Conservation (phyloP, 2,329 filamentous ascomycete species). For the Dactylellina leptospora region DNA sequence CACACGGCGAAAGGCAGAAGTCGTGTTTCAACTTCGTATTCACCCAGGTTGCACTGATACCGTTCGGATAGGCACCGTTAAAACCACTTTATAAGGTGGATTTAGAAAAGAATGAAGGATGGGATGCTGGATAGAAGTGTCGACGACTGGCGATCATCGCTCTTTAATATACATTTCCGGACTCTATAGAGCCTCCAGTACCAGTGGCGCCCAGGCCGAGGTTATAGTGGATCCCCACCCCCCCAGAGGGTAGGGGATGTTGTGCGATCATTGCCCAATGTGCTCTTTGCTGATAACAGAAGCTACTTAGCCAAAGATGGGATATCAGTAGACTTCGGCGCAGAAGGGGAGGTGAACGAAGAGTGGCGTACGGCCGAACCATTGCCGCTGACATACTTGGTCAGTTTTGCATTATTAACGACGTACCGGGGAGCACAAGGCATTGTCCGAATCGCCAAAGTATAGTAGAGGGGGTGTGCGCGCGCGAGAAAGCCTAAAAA, state of each 20-base stretch:
- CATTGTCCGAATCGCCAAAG: constrained; percentile 18
- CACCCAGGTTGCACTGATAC: constrained; percentile 43
- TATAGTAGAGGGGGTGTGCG: no score
- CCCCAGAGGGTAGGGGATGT: constrained; percentile 21
- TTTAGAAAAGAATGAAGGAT: constrained; percentile 21
- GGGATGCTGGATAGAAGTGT: constrained; percentile 35
- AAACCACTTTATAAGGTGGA: constrained; percentile 18
- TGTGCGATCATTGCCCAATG: constrained; percentile 45
- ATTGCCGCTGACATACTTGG: constrained; percentile 6
- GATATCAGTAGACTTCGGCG: constrained; percentile 11
- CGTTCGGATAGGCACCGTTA: constrained; percentile 25
- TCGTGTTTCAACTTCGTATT: constrained; percentile 25
- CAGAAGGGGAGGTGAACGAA: constrained; percentile 30
- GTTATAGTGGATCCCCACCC: constrained; percentile 23
- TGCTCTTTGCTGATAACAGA: constrained; percentile 49
- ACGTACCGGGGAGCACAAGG: constrained; percentile 27
- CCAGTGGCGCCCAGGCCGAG: constrained; percentile 17
- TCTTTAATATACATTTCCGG: constrained; percentile 43
- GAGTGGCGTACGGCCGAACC: constrained; percentile 25
- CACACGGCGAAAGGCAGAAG: constrained; percentile 18
- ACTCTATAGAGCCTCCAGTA: constrained; percentile 15
- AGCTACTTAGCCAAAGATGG: no score
- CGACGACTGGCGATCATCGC: constrained; percentile 34
- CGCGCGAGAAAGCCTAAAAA: constrained; percentile 48
- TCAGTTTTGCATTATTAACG: constrained; percentile 16